phyloP scores from a whole-genome alignment of 495 filamentous ascomycete genomes.

The Penicillium ucsense region DNA sequence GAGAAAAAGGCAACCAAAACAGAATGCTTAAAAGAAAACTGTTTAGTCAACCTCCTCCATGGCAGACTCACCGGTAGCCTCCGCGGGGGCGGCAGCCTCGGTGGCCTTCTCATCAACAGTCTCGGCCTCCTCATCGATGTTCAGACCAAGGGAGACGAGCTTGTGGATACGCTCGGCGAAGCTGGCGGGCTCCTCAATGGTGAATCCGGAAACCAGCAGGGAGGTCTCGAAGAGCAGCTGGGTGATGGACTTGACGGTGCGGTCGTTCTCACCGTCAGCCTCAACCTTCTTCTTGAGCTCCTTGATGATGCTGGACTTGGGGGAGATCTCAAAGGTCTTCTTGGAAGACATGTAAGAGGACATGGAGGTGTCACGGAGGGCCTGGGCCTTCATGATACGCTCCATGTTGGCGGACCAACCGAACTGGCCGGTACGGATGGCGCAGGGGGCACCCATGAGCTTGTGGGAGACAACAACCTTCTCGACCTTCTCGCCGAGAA shows the following conservation, averaged over 20 bases:
- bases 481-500: constrained; percentile 98
- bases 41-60: constrained; percentile 70
- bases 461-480: constrained; percentile 99
- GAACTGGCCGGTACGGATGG: constrained; percentile 99
- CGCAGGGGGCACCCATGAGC: constrained; percentile 88
- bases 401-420: constrained; percentile 99
- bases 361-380: constrained; percentile 99
- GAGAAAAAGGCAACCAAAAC: not conserved
- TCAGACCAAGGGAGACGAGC: constrained; percentile 90
- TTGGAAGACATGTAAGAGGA: constrained; percentile 99
- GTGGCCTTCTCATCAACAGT: constrained; percentile 52
- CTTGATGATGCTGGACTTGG: constrained; percentile 93
- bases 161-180: constrained; percentile 99
- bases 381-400: constrained; percentile 99
- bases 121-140: constrained; percentile 87
- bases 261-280: constrained; percentile 92
- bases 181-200: constrained; percentile 94
- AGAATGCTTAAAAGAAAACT: not conserved
- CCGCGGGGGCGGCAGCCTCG: constrained; percentile 52
- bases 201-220: constrained; percentile 96
- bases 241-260: constrained; percentile 96
- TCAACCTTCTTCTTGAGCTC: constrained; percentile 99
- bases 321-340: constrained; percentile 99
- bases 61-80: constrained; percentile 52
- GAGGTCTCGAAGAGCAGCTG: constrained; percentile 98